Conservation (phyloP, 2,329 filamentous ascomycete species). For the Colletotrichum chrysophilum region DNA sequence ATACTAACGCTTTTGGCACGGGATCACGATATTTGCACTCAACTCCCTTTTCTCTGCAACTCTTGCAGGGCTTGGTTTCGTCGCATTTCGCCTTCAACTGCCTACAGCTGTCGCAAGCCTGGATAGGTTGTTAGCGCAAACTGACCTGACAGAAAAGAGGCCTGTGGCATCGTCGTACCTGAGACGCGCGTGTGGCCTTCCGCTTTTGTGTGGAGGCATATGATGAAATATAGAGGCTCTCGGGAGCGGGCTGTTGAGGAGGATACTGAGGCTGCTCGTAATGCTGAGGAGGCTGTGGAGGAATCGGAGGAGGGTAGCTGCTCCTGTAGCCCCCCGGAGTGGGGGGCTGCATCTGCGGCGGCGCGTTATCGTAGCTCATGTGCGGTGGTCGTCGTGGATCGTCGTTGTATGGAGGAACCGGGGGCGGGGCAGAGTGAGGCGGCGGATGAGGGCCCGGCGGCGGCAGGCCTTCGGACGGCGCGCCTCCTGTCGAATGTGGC, state of each 20-base stretch:
- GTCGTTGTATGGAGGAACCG: conserved; percentile 45
- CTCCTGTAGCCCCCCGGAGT: conserved; percentile 48
- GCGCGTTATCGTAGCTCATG: conserved; percentile 57
- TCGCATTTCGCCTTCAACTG: conserved; percentile 91
- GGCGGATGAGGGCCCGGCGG: conserved; percentile 39
- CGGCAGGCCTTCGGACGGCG: conserved; percentile 37
- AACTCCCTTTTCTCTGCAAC: conserved; percentile 85
- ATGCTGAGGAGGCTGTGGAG: conserved; percentile 34
- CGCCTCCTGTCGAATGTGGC: conserved; percentile 55
- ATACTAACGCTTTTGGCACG: conserved; percentile 83
- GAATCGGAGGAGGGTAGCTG: conserved; percentile 43
- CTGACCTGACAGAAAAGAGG: background rate
- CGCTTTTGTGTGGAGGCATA: conserved; percentile 57
- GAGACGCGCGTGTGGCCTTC: conserved; percentile 69
- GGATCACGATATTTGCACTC: conserved; percentile 90
- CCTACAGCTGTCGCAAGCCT: conserved; percentile 92
- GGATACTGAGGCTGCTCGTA: conserved; percentile 36
- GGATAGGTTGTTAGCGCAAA: conserved; percentile 10
- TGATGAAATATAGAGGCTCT: conserved; percentile 44
- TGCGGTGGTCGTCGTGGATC: conserved; percentile 49
- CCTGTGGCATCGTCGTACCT: conserved; percentile 45
- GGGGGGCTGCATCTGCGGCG: conserved; percentile 42
- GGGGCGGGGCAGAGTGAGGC: conserved; percentile 34
- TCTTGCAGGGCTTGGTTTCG: conserved; percentile 82
- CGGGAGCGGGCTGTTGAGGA: conserved; percentile 30